phyloP scores from a whole-genome alignment of 2,329 filamentous ascomycete genomes.

The Stemphylium vesicarium region DNA sequence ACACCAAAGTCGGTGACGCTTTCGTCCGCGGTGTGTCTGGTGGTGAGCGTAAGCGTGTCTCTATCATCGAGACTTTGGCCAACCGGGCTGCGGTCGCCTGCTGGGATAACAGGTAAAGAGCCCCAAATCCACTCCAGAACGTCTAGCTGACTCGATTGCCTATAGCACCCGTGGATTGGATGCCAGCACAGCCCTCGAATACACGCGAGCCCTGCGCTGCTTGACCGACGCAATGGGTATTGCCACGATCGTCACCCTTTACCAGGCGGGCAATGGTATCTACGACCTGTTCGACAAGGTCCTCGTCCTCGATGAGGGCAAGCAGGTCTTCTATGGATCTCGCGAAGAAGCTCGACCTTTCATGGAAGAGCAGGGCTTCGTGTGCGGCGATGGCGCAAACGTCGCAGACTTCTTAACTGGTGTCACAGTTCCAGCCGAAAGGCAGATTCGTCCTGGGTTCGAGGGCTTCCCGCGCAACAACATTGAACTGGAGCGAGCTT shows the following conservation, averaged over 20 bases:
- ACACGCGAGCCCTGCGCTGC: slow-evolving; percentile 59
- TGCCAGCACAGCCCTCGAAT: slow-evolving; percentile 59
- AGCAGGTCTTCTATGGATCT: slow-evolving; percentile 76
- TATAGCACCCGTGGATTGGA: slow-evolving; percentile 43
- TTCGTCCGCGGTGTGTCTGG: slow-evolving; percentile 71
- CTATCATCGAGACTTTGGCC: slow-evolving; percentile 68
- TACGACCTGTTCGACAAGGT: slow-evolving; percentile 75
- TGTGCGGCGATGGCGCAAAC: slow-evolving; percentile 67
- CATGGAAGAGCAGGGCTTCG: slow-evolving; percentile 72
- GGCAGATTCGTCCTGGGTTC: slow-evolving; percentile 49
- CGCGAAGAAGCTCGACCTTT: slow-evolving; percentile 65
- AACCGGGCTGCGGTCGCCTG: slow-evolving; percentile 63
- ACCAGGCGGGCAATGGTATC: slow-evolving; percentile 57
- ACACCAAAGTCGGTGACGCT: slow-evolving; percentile 72
- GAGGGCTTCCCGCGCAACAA: slow-evolving; percentile 54
- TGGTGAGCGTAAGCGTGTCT: slow-evolving; percentile 72
- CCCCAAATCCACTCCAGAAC: too few relatives aligned
- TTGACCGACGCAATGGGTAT: slow-evolving; percentile 57
- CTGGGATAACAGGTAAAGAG: slow-evolving; percentile 50
- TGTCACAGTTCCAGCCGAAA: slow-evolving; percentile 61
- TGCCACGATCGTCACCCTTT: slow-evolving; percentile 63
- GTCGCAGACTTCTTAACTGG: slow-evolving; percentile 79
- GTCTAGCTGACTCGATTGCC: too few relatives aligned
- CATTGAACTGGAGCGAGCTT: slow-evolving; percentile 52
- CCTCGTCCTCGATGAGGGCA: slow-evolving; percentile 75